Percentiles rank a stretch among this genome's conserved stretches.
Conservation (phyloP, 768 basidiomycete species). For the Podaxis sp. region DNA sequence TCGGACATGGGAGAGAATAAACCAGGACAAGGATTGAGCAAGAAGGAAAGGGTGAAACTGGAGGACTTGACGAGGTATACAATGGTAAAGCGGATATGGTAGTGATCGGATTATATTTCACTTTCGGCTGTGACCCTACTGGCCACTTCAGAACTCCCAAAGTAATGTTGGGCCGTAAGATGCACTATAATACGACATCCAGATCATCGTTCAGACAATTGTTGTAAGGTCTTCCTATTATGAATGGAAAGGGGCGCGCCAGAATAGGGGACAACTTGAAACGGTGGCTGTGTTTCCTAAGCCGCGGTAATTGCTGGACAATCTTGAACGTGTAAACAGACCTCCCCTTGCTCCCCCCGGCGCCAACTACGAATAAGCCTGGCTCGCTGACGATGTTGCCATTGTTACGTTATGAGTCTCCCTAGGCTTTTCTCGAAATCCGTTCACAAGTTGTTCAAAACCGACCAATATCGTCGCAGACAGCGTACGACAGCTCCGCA, state of each 20-base stretch:
- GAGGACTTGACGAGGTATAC: slow-evolving; percentile 93
- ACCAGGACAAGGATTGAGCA: slow-evolving; percentile 34
- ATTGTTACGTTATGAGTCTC: not conserved
- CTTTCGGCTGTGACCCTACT: not conserved
- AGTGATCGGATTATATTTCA: slow-evolving; percentile 14
- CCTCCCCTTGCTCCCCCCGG: no score
- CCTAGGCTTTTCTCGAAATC: not conserved
- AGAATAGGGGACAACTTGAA: no score
- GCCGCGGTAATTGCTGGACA: no score
- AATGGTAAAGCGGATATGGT: slow-evolving; percentile 93
- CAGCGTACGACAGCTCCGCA: not conserved
- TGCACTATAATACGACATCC: no score
- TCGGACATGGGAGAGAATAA: slow-evolving; percentile 74
- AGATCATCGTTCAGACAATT: no score
- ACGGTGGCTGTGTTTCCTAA: no score
- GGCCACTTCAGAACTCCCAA: not conserved
- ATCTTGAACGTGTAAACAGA: no score
- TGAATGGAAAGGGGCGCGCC: no score
- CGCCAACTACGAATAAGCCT: not conserved
- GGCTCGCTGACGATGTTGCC: not conserved
- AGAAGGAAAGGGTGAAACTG: slow-evolving; percentile 64
- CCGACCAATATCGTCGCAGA: not conserved
- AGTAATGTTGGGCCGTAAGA: no score
- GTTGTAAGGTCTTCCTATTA: no score
- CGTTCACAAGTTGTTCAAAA: not conserved